A percentile compares a stretch with the other conserved stretches of the same genome.
Conservation (phyloP, 306 rosid species). For the Castanea crenata region DNA sequence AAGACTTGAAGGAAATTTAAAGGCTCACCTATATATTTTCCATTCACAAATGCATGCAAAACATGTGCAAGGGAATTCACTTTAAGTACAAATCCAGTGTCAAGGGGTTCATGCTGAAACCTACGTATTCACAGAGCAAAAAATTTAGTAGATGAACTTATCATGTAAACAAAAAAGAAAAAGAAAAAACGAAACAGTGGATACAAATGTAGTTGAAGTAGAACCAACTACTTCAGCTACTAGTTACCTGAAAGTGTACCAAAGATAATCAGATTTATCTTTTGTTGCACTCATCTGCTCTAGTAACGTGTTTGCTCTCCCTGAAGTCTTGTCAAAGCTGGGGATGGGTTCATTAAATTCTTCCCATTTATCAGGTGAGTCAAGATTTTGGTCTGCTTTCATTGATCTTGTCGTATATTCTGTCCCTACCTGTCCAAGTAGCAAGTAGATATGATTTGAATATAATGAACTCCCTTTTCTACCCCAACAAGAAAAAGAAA, state of each 20-base stretch:
- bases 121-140: not conserved
- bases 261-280: slow-evolving; percentile 7
- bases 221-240: not conserved
- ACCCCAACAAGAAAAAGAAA: too few species aligned
- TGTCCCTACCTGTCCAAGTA: not conserved
- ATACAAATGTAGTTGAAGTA: not conserved
- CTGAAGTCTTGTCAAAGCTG: not conserved
- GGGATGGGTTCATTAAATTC: slow-evolving; percentile 6
- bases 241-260: slow-evolving; percentile 14
- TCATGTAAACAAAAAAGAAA: not conserved
- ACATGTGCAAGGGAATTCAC: slow-evolving; percentile 45
- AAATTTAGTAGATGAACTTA: not conserved
- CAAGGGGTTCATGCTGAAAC: not conserved
- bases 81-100: slow-evolving; percentile 13
- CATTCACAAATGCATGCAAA: slow-evolving; percentile 45
- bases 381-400: not conserved
- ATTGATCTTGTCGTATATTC: not conserved
- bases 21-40: slow-evolving; percentile 34
- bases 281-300: slow-evolving; percentile 7
- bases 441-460: not conserved
- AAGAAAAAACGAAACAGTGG: not conserved
- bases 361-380: not conserved
- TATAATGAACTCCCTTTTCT: too few species aligned
- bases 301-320: not conserved
- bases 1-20: not conserved